These are phyloP conservation scores for Rhipidocladum racemiflorum DNA, from an alignment of 176 grass and related monocot genomes.

Conservation along the genomic window DNA sequence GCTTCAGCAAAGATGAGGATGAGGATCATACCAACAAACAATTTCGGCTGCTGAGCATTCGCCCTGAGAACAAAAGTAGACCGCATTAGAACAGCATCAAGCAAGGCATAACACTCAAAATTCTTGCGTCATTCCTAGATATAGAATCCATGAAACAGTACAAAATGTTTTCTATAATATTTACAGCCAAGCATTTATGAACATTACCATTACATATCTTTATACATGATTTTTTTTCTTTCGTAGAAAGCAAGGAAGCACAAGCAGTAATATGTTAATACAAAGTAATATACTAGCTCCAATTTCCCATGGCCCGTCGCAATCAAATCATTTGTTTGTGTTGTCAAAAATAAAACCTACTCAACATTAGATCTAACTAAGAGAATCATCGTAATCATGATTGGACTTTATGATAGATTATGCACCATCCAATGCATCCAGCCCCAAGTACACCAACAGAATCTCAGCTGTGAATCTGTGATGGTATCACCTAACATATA, in stretches of 20 bases:
- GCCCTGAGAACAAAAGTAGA: conserved; percentile 27
- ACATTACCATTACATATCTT: neutral
- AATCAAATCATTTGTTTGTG: neutral
- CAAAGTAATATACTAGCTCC: neutral
- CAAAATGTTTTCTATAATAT: neutral
- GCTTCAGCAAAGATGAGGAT: conserved; percentile 48
- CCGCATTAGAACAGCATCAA: neutral
- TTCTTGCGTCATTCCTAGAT: neutral
- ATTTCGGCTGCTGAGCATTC: conserved; percentile 43
- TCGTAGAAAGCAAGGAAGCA: neutral
- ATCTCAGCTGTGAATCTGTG: too few relatives aligned
- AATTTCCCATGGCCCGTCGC: neutral
- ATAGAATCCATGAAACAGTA: neutral
- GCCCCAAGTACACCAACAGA: neutral
- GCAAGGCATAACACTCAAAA: neutral
- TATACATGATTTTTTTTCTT: neutral
- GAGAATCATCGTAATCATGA: neutral
- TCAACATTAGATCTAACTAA: neutral
- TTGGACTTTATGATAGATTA: neutral
- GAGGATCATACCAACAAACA: conserved; percentile 48
- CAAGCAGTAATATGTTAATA: neutral
- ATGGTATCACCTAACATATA: neutral
- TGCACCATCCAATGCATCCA: neutral
- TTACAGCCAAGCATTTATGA: neutral
- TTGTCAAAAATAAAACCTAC: neutral